Evolutionary conservation across 1,139 yeast species (phyloP).

Genomic region (Saccharomyces pastorianus): DNA sequence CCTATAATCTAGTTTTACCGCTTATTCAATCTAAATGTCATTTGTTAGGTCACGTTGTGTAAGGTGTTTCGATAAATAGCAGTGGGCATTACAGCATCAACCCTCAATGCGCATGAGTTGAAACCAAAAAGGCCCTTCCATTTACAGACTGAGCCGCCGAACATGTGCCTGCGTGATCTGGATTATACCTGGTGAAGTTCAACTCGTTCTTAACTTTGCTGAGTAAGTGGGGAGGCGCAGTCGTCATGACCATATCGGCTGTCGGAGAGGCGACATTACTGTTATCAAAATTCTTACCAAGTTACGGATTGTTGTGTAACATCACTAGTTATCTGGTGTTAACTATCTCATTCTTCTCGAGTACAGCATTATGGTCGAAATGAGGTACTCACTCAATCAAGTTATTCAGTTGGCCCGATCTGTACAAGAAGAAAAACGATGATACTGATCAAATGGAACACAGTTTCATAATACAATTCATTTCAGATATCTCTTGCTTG

Average conservation of each 20-base stretch:
- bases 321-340: neutral
- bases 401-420: neutral
- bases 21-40: neutral
- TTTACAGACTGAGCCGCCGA: neutral
- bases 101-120: neutral
- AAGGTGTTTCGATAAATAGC: neutral
- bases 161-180: neutral
- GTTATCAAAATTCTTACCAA: neutral
- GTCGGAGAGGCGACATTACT: neutral
- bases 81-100: neutral
- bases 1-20: neutral
- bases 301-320: neutral
- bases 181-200: neutral
- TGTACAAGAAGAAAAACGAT: neutral
- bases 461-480: neutral
- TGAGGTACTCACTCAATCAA: neutral
- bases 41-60: neutral
- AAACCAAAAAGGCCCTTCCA: neutral
- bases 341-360: neutral
- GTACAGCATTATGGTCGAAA: neutral
- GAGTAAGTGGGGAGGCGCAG: neutral
- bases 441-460: neutral
- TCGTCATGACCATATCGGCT: neutral
- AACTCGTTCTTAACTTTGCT: neutral
- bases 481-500: neutral